phyloP scores from a whole-genome alignment of 2,329 filamentous ascomycete species.

The Penicillium expansum region DNA sequence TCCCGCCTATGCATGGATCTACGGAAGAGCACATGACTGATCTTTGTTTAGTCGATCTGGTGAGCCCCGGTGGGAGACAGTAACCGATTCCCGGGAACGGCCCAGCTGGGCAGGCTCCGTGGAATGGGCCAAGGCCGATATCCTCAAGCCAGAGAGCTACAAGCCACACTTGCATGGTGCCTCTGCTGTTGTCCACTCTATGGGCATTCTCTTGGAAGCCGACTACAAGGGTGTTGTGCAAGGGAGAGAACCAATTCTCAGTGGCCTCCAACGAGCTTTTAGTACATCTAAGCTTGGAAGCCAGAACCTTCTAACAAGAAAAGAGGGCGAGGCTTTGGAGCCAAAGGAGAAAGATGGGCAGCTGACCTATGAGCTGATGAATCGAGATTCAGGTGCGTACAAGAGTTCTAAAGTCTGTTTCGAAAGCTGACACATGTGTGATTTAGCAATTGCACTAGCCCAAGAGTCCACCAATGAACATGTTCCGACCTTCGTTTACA shows the following conservation, averaged over 20 bases:
- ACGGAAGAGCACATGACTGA: constrained; percentile 6
- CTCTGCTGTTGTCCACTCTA: constrained; percentile 85
- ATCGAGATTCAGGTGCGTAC: constrained; percentile 67
- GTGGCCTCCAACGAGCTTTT: constrained; percentile 77
- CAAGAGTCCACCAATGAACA: constrained; percentile 66
- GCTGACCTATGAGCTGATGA: constrained; percentile 96
- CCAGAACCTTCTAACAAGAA: constrained; percentile 68
- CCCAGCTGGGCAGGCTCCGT: constrained; percentile 81
- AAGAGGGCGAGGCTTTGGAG: constrained; percentile 59
- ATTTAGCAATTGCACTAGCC: constrained; percentile 73
- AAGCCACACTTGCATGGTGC: constrained; percentile 70
- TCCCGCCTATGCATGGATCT: neutral
- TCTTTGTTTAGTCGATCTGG: constrained; percentile 70
- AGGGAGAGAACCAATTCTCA: constrained; percentile 76
- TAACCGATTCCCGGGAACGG: constrained; percentile 67
- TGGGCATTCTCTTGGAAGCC: constrained; percentile 94
- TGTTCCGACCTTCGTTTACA: constrained; percentile 73
- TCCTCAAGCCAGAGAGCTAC: constrained; percentile 80
- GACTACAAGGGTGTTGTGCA: constrained; percentile 94
- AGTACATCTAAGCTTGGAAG: constrained; percentile 59
- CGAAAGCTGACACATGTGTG: constrained; percentile 9
- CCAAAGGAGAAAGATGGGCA: constrained; percentile 68
- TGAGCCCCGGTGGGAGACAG: constrained; percentile 76
- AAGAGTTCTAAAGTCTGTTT: neutral
- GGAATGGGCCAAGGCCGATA: constrained; percentile 82